A percentile compares a stretch with the other conserved stretches of the same genome.
These are phyloP conservation scores for Tieghemiomyces parasiticus DNA, from an alignment of 192 early-diverging fungal genomes.

Conservation along the genomic window DNA sequence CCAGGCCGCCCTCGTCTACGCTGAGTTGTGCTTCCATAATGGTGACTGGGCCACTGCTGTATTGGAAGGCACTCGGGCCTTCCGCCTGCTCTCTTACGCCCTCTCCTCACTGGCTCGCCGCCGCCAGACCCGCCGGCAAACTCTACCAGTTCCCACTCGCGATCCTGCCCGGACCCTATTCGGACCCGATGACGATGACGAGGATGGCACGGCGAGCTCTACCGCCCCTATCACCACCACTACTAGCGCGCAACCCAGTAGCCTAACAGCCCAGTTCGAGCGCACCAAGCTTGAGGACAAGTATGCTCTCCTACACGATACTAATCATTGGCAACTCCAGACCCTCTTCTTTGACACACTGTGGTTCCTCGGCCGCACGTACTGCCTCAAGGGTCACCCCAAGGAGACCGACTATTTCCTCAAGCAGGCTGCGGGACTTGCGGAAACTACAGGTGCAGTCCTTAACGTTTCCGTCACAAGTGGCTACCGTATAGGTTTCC, in stretches of 20 bases:
- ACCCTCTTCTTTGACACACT: not conserved
- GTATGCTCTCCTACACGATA: not conserved
- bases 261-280: not conserved
- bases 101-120: not conserved
- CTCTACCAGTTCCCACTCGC: too few relatives aligned
- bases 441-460: not conserved
- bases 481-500: not conserved
- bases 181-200: not conserved
- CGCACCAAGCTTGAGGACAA: not conserved
- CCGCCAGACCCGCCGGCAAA: not conserved
- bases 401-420: conserved; percentile 9
- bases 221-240: not conserved
- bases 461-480: not conserved
- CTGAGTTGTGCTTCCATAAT: not conserved
- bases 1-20: not conserved
- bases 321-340: conserved; percentile 3
- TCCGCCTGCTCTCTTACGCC: conserved; percentile 3
- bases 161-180: too few relatives aligned
- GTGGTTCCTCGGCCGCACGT: conserved; percentile 1
- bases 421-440: not conserved
- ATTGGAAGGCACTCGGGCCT: conserved; percentile 5
- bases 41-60: not conserved
- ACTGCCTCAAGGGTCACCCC: not conserved
- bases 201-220: not conserved
- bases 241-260: not conserved